Evolutionary conservation across 805 yeast species (phyloP), one percentile per base, ranked within the genome.

Genomic region (Pichia ethanolica): DNA sequence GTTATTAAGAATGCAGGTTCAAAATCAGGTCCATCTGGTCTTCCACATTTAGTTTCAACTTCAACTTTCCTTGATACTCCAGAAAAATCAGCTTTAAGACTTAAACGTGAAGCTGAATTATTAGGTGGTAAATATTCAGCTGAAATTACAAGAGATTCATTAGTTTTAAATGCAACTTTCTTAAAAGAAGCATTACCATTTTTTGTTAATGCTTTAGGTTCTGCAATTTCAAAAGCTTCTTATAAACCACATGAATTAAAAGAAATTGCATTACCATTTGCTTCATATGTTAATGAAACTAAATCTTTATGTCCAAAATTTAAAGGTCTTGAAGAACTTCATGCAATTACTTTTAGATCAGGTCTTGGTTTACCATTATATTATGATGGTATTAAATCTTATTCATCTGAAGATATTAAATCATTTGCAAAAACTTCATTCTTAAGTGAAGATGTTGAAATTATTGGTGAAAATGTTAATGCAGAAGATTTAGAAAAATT

Each of bases 41-140:
- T 85, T 58, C 76, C 97, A 42, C 97, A 91, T 70, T 71, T 89
- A 56, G 77, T 90, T 63, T 79, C 91, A 63, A 80, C 89, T 69
- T 89, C 81, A 69, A 84, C 83, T 61, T 93, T 85, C 75, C 80
- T 85, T 66, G 83, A 86, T 77, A 89, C 96, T 50, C 75, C 75
- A 54, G 68, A 80, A 60, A 88, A 89, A 69, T 85, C 97, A 20
- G 96, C 93, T 27, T 77, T 93, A 66, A 86, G 98, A 74, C 76
- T 90, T 63, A 86, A 89, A 64, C 86, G 99, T 72, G 99, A 93
- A 73, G 73, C 90, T 46, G 99, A 91, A 74, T 79, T 93, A 57
- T 76, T 91, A 57, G 98, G 99, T 59, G 98, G 96, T 66, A 71
- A 70, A 53, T 79, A 89, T 69, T 64, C 77, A 45, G 74, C 95